A percentile compares a stretch with the other conserved stretches of the same genome.
phyloP scores from a whole-genome alignment of 441 rosid species.

The Iberis amara region DNA sequence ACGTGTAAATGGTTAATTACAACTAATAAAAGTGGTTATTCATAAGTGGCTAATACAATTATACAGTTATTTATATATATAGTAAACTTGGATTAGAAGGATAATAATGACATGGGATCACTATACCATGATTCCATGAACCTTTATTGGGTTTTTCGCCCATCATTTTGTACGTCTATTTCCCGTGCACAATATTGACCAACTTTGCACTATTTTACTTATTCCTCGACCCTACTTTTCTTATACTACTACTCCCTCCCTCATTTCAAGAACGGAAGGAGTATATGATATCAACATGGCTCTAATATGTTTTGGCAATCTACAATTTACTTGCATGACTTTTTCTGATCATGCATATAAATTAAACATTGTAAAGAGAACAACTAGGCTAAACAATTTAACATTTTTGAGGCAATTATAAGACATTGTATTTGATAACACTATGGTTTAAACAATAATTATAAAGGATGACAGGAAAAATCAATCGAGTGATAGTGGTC shows the following conservation, averaged over 20 bases:
- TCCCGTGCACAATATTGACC: constrained; percentile 23
- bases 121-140: constrained; percentile 20
- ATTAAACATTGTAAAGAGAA: background rate
- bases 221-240: background rate
- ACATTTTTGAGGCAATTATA: too few relatives aligned
- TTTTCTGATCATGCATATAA: background rate
- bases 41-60: background rate
- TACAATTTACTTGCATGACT: background rate
- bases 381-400: too few relatives aligned
- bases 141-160: constrained; percentile 27
- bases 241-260: too few relatives aligned
- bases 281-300: too few relatives aligned
- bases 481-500: too few relatives aligned
- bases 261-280: too few relatives aligned
- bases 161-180: constrained; percentile 13
- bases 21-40: background rate
- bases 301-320: too few relatives aligned
- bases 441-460: too few relatives aligned
- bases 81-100: constrained; percentile 23
- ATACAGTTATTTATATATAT: background rate
- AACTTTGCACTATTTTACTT: constrained; percentile 16
- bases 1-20: background rate
- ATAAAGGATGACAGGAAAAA: too few relatives aligned
- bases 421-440: too few relatives aligned
- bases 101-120: constrained; percentile 24